These are phyloP conservation scores for Exutisphaerella laricina DNA, from an alignment of 2,329 filamentous ascomycete species.

Conservation along the genomic window DNA sequence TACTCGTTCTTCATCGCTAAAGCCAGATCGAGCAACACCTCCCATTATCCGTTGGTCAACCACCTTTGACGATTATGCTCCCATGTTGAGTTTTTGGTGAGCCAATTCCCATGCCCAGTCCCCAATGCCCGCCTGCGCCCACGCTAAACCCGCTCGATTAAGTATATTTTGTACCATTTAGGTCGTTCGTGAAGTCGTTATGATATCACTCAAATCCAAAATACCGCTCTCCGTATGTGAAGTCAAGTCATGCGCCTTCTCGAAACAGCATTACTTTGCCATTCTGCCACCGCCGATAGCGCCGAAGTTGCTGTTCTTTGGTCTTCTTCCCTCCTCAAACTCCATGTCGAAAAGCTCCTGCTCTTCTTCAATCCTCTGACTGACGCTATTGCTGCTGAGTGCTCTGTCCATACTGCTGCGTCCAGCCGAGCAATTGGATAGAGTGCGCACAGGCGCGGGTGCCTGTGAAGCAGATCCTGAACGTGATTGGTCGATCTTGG, in stretches of 20 bases:
- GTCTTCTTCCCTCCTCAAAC: conserved; percentile 14
- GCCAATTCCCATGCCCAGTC: background rate
- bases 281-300: conserved; percentile 19
- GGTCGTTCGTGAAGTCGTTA: conserved; percentile 6
- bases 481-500: conserved; percentile 33
- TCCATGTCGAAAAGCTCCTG: conserved; percentile 25
- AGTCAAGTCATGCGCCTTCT: background rate
- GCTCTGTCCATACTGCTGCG: conserved; percentile 21
- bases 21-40: background rate
- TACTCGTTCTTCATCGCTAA: background rate
- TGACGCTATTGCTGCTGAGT: conserved; percentile 21
- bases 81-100: background rate
- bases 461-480: conserved; percentile 15
- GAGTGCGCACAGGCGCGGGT: conserved; percentile 10
- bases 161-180: conserved; percentile 5
- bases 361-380: conserved; percentile 23
- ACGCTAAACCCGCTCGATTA: conserved; percentile 2
- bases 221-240: background rate
- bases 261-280: conserved; percentile 8
- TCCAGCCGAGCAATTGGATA: conserved; percentile 21
- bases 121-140: conserved; percentile 5
- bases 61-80: background rate
- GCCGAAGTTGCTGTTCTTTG: conserved; percentile 12
- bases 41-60: no score
- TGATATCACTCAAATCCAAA: conserved; percentile 4